Evolutionary conservation across 2,329 filamentous ascomycete genomes (phyloP), one percentile per base, ranked within the genome.

Genomic region (Arthrocladium fulminans): DNA sequence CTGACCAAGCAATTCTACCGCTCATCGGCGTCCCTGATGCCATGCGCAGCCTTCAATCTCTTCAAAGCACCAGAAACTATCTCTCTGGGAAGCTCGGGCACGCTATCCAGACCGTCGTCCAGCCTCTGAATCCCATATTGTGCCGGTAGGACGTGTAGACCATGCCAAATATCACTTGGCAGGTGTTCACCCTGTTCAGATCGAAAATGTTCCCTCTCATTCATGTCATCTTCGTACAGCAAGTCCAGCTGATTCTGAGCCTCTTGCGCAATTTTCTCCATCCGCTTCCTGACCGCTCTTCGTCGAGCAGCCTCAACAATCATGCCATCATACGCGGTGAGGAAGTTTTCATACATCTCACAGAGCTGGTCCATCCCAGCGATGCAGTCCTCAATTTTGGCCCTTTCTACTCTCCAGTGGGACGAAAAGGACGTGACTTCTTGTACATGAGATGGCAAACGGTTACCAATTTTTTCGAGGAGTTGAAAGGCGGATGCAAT

Each of bases 281-380:
- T 83, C 53, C 84, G 81, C 25, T 83, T 79, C 59, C 92, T 85
- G 29, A 86, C 79, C 12, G 76, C 72, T 51, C 79, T 80, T 8
- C 92, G 77, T 20, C 92, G 75, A 45, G 84, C 83, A 4, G 88
- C 83, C 64, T 98, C 92, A 1, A 94, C 75, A 20, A 96, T 76
- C 10, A 98, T 71, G 17, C 83, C 81, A 57, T 88, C 84, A 61
- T 98, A 97, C 0, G 88, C 87, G 45, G 80, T 77, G 17, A 86
- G 75, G 60, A 97, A 98, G 15, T 84, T 82, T 52, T 90, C 84
- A 65, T 96, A 97, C 59, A 96, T 87, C n/a, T 79, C 73, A 9
- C 81, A 76, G 59, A 96, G 77, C 19, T 80, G 79, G 45, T 84
- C 80, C 65, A 97, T 83, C 60, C 94, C 87, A 8, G 75, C 71